Conservation (phyloP, 495 filamentous ascomycete genomes). For the Polyplosphaeria fusca region DNA sequence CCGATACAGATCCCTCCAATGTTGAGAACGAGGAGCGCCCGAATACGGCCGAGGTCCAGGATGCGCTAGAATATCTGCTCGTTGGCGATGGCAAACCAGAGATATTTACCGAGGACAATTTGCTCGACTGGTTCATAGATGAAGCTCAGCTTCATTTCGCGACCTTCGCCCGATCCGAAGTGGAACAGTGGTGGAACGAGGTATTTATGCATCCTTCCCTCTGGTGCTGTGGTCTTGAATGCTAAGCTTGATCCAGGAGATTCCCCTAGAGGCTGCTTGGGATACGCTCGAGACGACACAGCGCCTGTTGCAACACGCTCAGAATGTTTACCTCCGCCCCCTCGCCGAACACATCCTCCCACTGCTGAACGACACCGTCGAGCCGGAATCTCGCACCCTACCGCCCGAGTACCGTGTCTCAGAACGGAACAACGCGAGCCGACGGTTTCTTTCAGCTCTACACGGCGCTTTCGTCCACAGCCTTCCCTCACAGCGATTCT, state of each 20-base stretch:
- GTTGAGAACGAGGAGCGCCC: not conserved
- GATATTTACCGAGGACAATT: conserved; percentile 16
- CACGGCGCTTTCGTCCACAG: conserved; percentile 33
- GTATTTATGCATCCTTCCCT: conserved; percentile 10
- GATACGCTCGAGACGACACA: conserved; percentile 20
- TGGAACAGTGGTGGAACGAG: conserved; percentile 25
- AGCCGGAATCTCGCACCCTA: conserved; percentile 7
- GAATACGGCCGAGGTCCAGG: conserved; percentile 22
- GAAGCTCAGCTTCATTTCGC: conserved; percentile 31
- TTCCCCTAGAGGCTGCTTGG: conserved; percentile 21
- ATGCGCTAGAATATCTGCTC: conserved; percentile 27
- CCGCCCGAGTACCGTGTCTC: not conserved
- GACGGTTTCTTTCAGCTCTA: conserved; percentile 22
- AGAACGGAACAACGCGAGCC: not conserved
- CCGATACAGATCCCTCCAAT: not conserved
- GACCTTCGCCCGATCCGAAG: conserved; percentile 4
- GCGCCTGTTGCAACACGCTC: conserved; percentile 23
- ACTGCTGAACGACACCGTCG: conserved; percentile 47
- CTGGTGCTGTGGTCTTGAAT: too few relatives aligned
- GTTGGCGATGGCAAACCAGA: conserved; percentile 27
- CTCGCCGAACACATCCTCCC: conserved; percentile 31
- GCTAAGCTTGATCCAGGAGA: too few relatives aligned
- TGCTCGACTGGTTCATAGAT: conserved; percentile 33
- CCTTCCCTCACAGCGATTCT: conserved; percentile 33
- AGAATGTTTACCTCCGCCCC: conserved; percentile 23